These are phyloP conservation scores for Quercus glauca DNA, from an alignment of 306 rosid species.

Conservation along the genomic window DNA sequence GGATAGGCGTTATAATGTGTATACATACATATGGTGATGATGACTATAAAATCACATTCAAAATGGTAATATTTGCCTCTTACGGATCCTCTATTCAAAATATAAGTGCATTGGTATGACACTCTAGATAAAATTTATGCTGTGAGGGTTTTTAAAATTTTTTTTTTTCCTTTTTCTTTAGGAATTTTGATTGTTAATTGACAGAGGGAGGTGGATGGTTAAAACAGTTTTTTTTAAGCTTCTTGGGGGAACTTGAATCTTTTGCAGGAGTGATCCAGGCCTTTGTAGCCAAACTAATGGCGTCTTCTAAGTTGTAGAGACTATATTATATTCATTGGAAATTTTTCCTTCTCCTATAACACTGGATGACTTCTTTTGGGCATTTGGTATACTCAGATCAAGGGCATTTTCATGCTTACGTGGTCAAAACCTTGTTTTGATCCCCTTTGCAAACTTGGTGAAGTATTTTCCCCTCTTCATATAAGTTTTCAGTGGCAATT, in stretches of 20 bases:
- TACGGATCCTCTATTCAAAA: no score
- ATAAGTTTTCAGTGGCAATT: background rate
- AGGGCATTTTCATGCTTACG: slow-evolving; percentile 91
- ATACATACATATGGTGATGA: no score
- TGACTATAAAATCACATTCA: no score
- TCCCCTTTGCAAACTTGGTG: slow-evolving; percentile 90
- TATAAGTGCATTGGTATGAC: no score
- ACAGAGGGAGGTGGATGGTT: no score
- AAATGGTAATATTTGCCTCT: no score
- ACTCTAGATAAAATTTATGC: no score
- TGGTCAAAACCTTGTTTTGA: slow-evolving; percentile 73
- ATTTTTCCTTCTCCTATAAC: slow-evolving; percentile 77
- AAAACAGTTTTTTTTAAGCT: background rate
- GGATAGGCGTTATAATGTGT: no score
- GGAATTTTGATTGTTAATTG: no score
- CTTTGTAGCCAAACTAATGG: background rate
- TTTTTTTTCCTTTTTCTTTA: no score
- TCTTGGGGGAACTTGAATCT: background rate
- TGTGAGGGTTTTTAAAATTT: no score
- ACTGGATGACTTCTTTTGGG: slow-evolving; percentile 94
- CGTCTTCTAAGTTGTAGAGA: background rate
- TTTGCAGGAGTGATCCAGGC: background rate
- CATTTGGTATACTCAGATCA: slow-evolving; percentile 92
- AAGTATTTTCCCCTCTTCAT: slow-evolving; percentile 27
- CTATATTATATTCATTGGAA: background rate